Percentiles rank a stretch among this genome's conserved stretches.
Conservation (phyloP, 345 rosid species). For the Lagerstroemia speciosa region DNA sequence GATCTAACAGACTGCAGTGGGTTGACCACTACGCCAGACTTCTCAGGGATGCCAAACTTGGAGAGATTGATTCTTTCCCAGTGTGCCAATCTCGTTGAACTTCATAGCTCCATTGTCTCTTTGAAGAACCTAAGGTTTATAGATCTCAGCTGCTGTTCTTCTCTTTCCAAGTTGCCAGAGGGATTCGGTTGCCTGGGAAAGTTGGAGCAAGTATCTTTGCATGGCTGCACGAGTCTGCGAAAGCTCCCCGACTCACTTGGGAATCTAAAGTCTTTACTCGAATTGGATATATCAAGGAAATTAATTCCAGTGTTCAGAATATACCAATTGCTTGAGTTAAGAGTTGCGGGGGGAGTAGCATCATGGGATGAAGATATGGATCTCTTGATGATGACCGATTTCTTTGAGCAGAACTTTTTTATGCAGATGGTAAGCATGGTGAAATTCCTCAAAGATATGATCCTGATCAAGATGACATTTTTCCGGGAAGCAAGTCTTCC, state of each 20-base stretch:
- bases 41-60: not conserved
- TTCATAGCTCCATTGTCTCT: constrained; percentile 1
- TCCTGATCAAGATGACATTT: not conserved
- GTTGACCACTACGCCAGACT: not conserved
- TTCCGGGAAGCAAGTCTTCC: not conserved
- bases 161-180: not conserved
- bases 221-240: not conserved
- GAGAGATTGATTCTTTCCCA: not conserved
- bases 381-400: not conserved
- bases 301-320: no score
- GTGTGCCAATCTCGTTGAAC: not conserved
- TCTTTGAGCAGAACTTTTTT: not conserved
- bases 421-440: not conserved
- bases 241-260: not conserved
- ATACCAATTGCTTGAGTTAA: not conserved
- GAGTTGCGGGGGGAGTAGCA: no score
- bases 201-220: not conserved
- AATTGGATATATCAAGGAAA: not conserved
- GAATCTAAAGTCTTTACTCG: not conserved
- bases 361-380: not conserved
- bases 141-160: not conserved
- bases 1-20: not conserved
- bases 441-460: no score
- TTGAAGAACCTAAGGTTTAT: not conserved
- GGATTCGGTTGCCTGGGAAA: not conserved